Conservation (phyloP, 139 green algal species). For the Zygnema circumcarinatum region DNA sequence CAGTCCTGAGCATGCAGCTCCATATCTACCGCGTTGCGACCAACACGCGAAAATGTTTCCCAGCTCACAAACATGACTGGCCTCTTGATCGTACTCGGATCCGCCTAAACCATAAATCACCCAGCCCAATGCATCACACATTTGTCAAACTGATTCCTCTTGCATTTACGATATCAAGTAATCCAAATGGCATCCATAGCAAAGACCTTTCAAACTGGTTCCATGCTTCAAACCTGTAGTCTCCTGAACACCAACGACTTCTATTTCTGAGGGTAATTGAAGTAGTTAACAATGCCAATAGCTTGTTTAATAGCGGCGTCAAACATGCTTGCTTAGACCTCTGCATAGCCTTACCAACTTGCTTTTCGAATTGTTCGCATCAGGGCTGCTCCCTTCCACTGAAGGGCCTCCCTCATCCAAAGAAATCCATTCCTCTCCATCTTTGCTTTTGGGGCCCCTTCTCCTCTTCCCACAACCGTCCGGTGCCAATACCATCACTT, state of each 20-base stretch:
- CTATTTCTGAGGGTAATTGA: too few relatives aligned
- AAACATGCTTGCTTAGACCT: too few relatives aligned
- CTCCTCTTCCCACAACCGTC: not conserved
- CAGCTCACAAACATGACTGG: not conserved
- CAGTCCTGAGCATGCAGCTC: not conserved
- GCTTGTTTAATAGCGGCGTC: too few relatives aligned
- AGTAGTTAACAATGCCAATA: too few relatives aligned
- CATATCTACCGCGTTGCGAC: not conserved
- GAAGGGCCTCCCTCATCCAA: not conserved
- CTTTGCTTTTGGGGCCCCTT: not conserved
- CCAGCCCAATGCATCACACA: too few relatives aligned
- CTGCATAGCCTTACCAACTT: not conserved
- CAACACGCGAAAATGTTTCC: not conserved
- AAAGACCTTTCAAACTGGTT: too few relatives aligned
- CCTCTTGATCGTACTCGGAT: not conserved
- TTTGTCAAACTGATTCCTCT: too few relatives aligned
- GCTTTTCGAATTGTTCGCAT: not conserved
- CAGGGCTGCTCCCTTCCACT: not conserved
- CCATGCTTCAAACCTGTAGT: too few relatives aligned
- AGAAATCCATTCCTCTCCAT: not conserved
- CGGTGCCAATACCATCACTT: not conserved
- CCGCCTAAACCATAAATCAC: too few relatives aligned
- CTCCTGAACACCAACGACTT: too few relatives aligned
- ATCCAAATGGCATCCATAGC: too few relatives aligned
- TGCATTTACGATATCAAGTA: too few relatives aligned